Base-by-base conservation (phyloP, 2,329 filamentous ascomycete species). In the Colletotrichum trifolii region DNA sequence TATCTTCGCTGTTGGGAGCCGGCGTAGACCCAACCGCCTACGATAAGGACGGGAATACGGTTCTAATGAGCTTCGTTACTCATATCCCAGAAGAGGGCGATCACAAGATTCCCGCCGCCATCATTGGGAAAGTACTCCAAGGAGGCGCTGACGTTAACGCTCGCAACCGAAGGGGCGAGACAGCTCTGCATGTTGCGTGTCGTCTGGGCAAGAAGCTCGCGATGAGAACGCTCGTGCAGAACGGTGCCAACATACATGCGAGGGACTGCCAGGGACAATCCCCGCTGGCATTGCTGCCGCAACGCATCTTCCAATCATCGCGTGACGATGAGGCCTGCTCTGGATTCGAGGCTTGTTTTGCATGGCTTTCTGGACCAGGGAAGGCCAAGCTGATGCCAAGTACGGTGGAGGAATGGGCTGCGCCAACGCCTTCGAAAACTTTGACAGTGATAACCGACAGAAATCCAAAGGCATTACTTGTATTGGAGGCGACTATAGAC, bases 151-250 rank as follows among this genome's bases (percentile, higher is more conserved):
- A 46, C 3, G 25, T 86, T 3, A 76, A 86, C 56, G 80, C 79
- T 5, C 81, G 84, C 35, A 87, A 87, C 69, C 76, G 83, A 4
- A 73, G 76, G 0, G 85, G 85, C 43, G 85, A 87, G 73, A 87
- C 85, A 0, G 80, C 84, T 0, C 76, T 87, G 34, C 82, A 86
- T 40, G 71, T 87, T 5, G 85, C 85, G 0, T 83, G 83, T 2
- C 78, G 83, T 2, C 76, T 81, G n/a, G 85, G 85, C 0, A 79
- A 82, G 53, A 86, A 85, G 72, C 77, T 83, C 3, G 84, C 84
- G 0, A 72, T 83, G 17, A 78, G 77, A 12, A 78, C 79, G 8
- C 74, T 87, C 10, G 74, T 83, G 8, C 74, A 79, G n/a, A 69
- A 74, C 3, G 80, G 81, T 0, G 83, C 84, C 8, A 83, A 81